phyloP scores from a whole-genome alignment of 1,284 basidiomycete genomes.

The Sanghuangporus sanghuang region DNA sequence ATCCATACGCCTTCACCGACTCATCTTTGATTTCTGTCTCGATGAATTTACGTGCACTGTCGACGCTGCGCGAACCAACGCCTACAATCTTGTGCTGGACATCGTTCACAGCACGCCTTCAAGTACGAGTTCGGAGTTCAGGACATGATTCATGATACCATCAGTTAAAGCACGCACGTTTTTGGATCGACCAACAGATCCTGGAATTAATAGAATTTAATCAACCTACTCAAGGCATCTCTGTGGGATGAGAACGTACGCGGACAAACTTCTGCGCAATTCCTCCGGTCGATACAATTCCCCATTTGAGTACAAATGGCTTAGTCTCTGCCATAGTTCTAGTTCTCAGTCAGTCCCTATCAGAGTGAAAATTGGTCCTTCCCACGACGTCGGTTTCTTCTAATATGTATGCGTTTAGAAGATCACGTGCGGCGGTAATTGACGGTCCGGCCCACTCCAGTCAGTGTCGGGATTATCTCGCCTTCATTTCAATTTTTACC shows the following conservation, averaged over 20 bases:
- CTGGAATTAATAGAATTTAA: slow-evolving; percentile 24
- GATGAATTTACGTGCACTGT: slow-evolving; percentile 73
- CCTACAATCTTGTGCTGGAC: slow-evolving; percentile 74
- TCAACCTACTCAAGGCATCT: not conserved
- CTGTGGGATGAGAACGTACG: slow-evolving; percentile 25
- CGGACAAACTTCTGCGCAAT: slow-evolving; percentile 43
- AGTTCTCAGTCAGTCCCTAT: not conserved
- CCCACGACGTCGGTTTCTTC: not conserved
- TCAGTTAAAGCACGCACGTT: slow-evolving; percentile 30
- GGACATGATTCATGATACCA: slow-evolving; percentile 1
- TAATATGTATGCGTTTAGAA: not conserved
- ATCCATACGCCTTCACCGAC: slow-evolving; percentile 66
- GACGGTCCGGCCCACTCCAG: not conserved
- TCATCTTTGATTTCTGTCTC: slow-evolving; percentile 43
- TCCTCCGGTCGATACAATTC: slow-evolving; percentile 49
- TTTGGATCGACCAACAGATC: slow-evolving; percentile 45
- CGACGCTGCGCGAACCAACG: slow-evolving; percentile 72
- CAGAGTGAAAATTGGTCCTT: not conserved
- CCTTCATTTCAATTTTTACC: no score
- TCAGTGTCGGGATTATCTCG: not conserved
- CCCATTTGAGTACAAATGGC: slow-evolving; percentile 44
- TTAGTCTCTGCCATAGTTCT: slow-evolving; percentile 23
- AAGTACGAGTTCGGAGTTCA: not conserved
- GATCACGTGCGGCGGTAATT: not conserved
- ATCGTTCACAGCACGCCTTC: slow-evolving; percentile 65